Percentiles rank a stretch among this genome's conserved stretches.
phyloP scores from a whole-genome alignment of 805 yeast species.

The Zygoascus biomembranicola region DNA sequence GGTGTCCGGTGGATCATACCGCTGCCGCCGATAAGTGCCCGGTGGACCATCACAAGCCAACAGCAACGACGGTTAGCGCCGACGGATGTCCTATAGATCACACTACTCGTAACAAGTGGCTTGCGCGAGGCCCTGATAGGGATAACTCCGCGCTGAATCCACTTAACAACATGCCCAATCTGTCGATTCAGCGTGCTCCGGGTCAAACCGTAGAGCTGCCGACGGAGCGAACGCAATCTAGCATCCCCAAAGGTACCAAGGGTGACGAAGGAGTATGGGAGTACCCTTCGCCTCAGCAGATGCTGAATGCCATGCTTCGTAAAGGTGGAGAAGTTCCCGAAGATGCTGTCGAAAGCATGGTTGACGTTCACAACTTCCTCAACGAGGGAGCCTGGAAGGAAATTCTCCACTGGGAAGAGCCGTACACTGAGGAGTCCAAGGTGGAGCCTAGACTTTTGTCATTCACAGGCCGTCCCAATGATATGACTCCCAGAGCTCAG shows the following conservation, averaged over 20 bases:
- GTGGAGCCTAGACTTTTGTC: constrained; percentile 67
- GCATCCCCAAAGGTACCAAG: constrained; percentile 75
- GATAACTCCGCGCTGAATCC: constrained; percentile 48
- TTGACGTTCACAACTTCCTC: constrained; percentile 88
- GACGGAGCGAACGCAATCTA: constrained; percentile 71
- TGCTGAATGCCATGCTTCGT: constrained; percentile 95
- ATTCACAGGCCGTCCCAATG: constrained; percentile 90
- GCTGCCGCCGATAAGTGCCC: constrained; percentile 26
- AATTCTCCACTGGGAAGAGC: constrained; percentile 83
- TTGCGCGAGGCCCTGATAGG: constrained; percentile 23
- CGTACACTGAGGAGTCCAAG: constrained; percentile 47
- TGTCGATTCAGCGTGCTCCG: constrained; percentile 59
- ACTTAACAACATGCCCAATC: constrained; percentile 79
- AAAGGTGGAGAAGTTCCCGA: constrained; percentile 84
- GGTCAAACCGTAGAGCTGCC: constrained; percentile 77
- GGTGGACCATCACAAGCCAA: constrained; percentile 20
- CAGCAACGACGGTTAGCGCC: background rate
- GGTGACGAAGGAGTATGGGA: constrained; percentile 82
- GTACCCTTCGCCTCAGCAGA: constrained; percentile 98
- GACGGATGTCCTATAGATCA: constrained; percentile 35
- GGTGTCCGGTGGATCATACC: constrained; percentile 27
- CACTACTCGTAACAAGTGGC: constrained; percentile 15
- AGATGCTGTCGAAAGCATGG: constrained; percentile 95
- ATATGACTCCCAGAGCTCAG: constrained; percentile 77
- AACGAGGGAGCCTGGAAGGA: constrained; percentile 98